Percentiles rank a stretch among this genome's conserved stretches.
Evolutionary conservation across 805 yeast genomes (phyloP).

Genomic region (Sporopachydermia quercuum): DNA sequence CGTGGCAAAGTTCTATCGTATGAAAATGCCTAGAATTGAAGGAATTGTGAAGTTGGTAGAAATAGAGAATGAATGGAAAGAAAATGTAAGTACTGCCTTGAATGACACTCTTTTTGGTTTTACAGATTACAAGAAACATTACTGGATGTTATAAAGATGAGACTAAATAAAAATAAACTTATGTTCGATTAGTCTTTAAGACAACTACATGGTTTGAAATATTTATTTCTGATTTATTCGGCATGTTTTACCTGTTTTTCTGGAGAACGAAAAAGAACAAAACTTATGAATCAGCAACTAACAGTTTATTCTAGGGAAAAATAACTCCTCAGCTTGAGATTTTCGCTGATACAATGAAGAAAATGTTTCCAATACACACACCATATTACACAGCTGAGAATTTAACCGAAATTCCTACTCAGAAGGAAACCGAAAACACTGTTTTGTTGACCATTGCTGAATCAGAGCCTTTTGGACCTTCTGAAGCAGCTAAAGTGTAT

Average conservation of each 20-base stretch:
- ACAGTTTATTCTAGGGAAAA: slow-evolving; percentile 22
- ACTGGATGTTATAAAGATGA: slow-evolving; percentile 25
- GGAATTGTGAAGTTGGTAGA: slow-evolving; percentile 62
- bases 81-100: slow-evolving; percentile 32
- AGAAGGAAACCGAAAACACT: slow-evolving; percentile 66
- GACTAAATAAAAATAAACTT: slow-evolving; percentile 21
- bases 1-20: slow-evolving; percentile 56
- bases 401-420: slow-evolving; percentile 87
- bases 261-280: slow-evolving; percentile 20
- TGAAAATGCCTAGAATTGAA: slow-evolving; percentile 76
- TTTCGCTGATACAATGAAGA: slow-evolving; percentile 50
- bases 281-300: background rate
- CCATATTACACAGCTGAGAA: slow-evolving; percentile 40
- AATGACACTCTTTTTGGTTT: background rate
- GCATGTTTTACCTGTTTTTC: slow-evolving; percentile 4
- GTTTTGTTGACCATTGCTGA: slow-evolving; percentile 84
- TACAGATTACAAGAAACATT: slow-evolving; percentile 1
- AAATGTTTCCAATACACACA: slow-evolving; percentile 67
- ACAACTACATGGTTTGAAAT: slow-evolving; percentile 41
- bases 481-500: slow-evolving; percentile 80
- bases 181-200: slow-evolving; percentile 71
- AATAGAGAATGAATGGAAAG: slow-evolving; percentile 48
- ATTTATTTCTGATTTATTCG: slow-evolving; percentile 12
- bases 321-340: slow-evolving; percentile 40
- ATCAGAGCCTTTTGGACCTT: slow-evolving; percentile 88